phyloP scores from a whole-genome alignment of 2,329 filamentous ascomycete species.

The Cladosporium sp. region DNA sequence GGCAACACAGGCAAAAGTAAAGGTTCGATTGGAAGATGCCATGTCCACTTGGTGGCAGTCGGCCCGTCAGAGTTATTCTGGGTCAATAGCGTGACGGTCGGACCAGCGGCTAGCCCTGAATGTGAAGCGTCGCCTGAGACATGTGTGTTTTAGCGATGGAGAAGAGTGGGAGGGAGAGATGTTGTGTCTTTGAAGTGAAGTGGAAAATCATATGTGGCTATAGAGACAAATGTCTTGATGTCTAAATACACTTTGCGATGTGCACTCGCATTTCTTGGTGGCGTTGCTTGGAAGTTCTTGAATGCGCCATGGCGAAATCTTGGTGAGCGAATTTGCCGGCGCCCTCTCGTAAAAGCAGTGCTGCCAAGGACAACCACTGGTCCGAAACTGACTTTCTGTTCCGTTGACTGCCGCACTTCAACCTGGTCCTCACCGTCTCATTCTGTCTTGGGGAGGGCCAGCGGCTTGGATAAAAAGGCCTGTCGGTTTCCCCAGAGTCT shows the following conservation, averaged over 20 bases:
- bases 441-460: too few species aligned
- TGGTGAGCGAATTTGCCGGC: neutral
- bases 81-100: slow-evolving; percentile 10
- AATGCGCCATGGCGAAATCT: neutral
- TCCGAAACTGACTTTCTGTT: neutral
- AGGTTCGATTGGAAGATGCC: neutral
- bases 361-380: neutral
- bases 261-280: neutral
- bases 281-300: slow-evolving; percentile 11
- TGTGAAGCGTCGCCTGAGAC: slow-evolving; percentile 5
- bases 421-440: too few species aligned
- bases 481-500: slow-evolving; percentile 4
- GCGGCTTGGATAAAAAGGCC: too few species aligned
- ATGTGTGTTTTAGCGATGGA: neutral
- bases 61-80: slow-evolving; percentile 1
- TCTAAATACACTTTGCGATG: too few species aligned
- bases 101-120: slow-evolving; percentile 5
- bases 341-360: too few species aligned
- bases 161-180: neutral
- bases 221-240: too few species aligned
- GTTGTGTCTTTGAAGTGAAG: neutral
- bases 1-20: too few species aligned
- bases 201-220: neutral
- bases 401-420: neutral
- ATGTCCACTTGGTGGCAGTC: neutral